A percentile compares a stretch with the other conserved stretches of the same genome.
Evolutionary conservation across 495 filamentous ascomycete genomes (phyloP).

Genomic region (Bacidia gigantensis): DNA sequence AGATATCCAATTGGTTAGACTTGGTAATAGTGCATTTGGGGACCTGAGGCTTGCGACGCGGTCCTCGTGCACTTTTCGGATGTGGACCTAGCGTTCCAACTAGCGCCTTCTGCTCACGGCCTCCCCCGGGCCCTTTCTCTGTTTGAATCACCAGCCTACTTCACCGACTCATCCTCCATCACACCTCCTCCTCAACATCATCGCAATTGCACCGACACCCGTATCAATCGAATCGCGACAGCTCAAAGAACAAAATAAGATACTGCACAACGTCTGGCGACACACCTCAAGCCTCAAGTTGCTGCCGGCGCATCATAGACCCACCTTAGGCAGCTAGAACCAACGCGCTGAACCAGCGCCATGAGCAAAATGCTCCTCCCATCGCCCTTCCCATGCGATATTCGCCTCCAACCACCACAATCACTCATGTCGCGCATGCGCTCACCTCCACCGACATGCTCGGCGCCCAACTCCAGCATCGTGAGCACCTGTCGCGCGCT

Average conservation of each 20-base stretch:
- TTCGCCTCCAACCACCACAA: conserved; percentile 34
- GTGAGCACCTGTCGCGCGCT: conserved; percentile 57
- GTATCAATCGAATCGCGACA: background rate
- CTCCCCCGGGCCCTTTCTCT: conserved; percentile 1
- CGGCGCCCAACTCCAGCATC: conserved; percentile 40
- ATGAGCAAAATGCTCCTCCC: conserved; percentile 48
- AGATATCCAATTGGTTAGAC: background rate
- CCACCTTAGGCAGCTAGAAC: conserved; percentile 2
- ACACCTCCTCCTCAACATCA: background rate
- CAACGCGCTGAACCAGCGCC: background rate
- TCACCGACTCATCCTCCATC: background rate
- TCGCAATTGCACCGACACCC: conserved; percentile 2
- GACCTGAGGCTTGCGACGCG: background rate
- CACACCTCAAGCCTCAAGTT: background rate
- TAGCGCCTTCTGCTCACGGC: background rate
- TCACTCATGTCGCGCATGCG: conserved; percentile 34
- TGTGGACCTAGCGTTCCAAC: background rate
- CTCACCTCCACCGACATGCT: conserved; percentile 41
- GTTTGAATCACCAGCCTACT: conserved; percentile 3
- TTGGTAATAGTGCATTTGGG: background rate
- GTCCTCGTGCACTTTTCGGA: background rate
- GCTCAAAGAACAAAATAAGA: conserved; percentile 2
- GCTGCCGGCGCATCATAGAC: conserved; percentile 12
- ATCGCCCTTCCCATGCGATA: conserved; percentile 57
- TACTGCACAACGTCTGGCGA: background rate